Evolutionary conservation across 164 flowering plant species (phyloP), one percentile per base, ranked within the genome.

Genomic region (Houttuynia cordata): DNA sequence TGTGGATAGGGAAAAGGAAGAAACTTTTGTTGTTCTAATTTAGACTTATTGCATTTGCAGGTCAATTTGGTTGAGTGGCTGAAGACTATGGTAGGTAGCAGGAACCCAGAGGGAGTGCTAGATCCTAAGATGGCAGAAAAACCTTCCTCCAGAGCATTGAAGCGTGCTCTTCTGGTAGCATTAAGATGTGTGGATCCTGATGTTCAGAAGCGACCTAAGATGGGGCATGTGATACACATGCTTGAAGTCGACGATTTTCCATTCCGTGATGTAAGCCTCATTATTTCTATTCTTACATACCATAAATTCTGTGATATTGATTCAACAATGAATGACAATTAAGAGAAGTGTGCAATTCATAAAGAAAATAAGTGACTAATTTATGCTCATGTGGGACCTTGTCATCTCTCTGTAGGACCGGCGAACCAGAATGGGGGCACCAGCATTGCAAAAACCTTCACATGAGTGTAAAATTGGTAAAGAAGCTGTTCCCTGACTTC

Each of bases 211-310:
- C 72, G 96, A 78, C 96, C 96, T 1, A 86, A 82, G 77, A 88
- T 88, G 87, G 88, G 93, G 47, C 93, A 88, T 66, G 88, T 86
- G n/a, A 76, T 88, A 47, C 93, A 88, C 63, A 86, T 88, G 96
- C 91, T 88, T 22, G 96, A 88, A 76, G 85, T 81, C 25, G 92
- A 88, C 60, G 96, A 88, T 64, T 84, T 86, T 55, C 83, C 84
- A 18, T 82, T 81, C 69, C 72, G 85, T 60, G 90, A 82, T 74
- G 96, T 88, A 73, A 70, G 80, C 75, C 22, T 5, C 55, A 19
- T 24, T 49, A 51, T 5, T 12, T 23, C 23, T 4, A 37, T 50
- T 6, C 8, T 25, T 21, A 39, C 14, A 54, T 22, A 0, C 20
- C 12, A 12, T 23, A 54, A 22, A 22, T 54, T 22, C 5, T 23